A percentile compares a stretch with the other conserved stretches of the same genome.
phyloP scores from a whole-genome alignment of 1,284 basidiomycete species.

The Puccinia triticina region DNA sequence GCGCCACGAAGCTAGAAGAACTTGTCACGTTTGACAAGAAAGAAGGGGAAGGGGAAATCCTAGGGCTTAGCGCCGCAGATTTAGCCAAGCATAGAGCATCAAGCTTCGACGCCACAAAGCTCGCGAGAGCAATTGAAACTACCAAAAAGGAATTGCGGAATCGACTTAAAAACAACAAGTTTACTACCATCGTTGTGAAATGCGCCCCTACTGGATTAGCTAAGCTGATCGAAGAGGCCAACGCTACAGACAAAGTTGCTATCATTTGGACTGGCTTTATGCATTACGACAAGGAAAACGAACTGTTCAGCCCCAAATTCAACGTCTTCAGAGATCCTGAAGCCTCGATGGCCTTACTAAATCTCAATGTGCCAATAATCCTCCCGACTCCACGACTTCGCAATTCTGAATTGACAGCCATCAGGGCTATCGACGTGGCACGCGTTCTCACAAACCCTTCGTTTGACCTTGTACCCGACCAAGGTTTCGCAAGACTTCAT shows the following conservation, averaged over 20 bases:
- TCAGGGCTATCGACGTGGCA: background rate
- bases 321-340: background rate
- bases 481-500: background rate
- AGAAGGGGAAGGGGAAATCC: background rate
- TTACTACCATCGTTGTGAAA: constrained; percentile 4
- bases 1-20: background rate
- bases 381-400: background rate
- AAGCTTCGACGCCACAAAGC: background rate
- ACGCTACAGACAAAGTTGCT: background rate
- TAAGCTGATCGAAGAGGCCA: background rate
- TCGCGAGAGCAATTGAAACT: background rate
- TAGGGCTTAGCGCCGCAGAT: too few species aligned
- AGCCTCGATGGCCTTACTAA: background rate
- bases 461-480: background rate
- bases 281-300: background rate
- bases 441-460: background rate
- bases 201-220: constrained; percentile 6
- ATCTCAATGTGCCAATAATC: background rate
- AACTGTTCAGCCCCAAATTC: background rate
- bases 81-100: background rate
- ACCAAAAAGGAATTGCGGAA: background rate
- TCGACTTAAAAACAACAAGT: background rate
- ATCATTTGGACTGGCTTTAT: constrained; percentile 13
- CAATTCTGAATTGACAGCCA: background rate
- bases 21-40: background rate